phyloP scores from a whole-genome alignment of 345 rosid species.

The Nephelium lappaceum region DNA sequence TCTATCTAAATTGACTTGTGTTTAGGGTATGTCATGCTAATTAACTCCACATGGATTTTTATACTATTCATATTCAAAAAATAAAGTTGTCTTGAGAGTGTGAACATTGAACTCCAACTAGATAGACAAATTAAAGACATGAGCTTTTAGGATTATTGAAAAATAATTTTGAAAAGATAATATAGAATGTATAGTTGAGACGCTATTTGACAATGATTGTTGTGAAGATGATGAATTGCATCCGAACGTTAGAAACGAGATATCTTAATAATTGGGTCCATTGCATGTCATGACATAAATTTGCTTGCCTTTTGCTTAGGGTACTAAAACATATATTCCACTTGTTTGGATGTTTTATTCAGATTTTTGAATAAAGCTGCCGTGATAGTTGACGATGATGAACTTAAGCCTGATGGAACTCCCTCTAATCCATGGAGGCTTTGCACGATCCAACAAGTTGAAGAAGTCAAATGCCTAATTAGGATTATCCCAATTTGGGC shows the following conservation, averaged over 20 bases:
- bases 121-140: not conserved
- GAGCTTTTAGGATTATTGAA: no score
- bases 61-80: no score
- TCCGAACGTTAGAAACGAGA: no score
- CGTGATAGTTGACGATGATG: slow-evolving; percentile 48
- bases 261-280: no score
- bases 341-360: not conserved
- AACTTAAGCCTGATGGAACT: slow-evolving; percentile 48
- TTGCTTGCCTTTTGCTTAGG: not conserved
- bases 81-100: not conserved
- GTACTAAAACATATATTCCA: not conserved
- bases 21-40: not conserved
- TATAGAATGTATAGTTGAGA: no score
- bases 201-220: no score
- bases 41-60: not conserved
- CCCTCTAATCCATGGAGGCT: slow-evolving; percentile 47
- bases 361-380: slow-evolving; percentile 80
- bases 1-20: not conserved
- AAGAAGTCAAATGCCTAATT: slow-evolving; percentile 67
- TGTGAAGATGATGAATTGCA: no score
- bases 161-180: no score
- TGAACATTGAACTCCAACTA: not conserved
- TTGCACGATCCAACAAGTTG: slow-evolving; percentile 67
- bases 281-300: no score
- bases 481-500: slow-evolving; percentile 61